Percentiles rank a stretch among this genome's conserved stretches.
These are phyloP conservation scores for Boletus sensibilis DNA, from an alignment of 768 basidiomycete genomes.

Conservation along the genomic window DNA sequence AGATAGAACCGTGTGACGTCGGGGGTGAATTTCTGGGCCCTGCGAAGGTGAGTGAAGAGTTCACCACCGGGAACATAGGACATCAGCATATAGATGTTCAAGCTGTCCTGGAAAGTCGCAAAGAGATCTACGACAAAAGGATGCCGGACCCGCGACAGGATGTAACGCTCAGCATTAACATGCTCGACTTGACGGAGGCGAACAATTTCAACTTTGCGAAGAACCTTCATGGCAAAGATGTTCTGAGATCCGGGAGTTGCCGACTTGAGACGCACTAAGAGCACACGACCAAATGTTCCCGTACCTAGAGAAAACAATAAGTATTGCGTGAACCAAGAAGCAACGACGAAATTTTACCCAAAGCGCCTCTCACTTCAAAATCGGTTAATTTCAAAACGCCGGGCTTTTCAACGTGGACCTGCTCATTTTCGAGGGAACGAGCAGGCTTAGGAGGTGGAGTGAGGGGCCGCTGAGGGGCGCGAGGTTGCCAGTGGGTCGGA, in stretches of 20 bases:
- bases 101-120: conserved; percentile 90
- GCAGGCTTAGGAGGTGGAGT: conserved; percentile 42
- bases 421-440: conserved; percentile 67
- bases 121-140: conserved; percentile 97
- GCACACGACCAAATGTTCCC: conserved; percentile 92
- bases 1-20: conserved; percentile 98
- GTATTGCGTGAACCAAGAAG: not conserved
- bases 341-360: conserved; percentile 48
- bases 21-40: conserved; percentile 91
- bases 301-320: conserved; percentile 58
- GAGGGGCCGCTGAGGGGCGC: conserved; percentile 2
- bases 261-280: conserved; percentile 76
- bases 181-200: conserved; percentile 95
- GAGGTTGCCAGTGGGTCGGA: conserved; percentile 14
- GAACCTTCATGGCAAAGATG: conserved; percentile 86
- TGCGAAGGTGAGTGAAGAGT: conserved; percentile 92
- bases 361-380: conserved; percentile 77
- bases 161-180: conserved; percentile 94
- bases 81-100: conserved; percentile 98
- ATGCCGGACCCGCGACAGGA: conserved; percentile 87
- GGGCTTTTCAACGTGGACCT: conserved; percentile 55
- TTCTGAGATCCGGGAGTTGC: conserved; percentile 43
- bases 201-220: conserved; percentile 83
- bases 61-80: conserved; percentile 97
- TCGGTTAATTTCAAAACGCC: conserved; percentile 66